Conservation (phyloP, 176 grass and related monocot species). For the Triticum dicoccoides region DNA sequence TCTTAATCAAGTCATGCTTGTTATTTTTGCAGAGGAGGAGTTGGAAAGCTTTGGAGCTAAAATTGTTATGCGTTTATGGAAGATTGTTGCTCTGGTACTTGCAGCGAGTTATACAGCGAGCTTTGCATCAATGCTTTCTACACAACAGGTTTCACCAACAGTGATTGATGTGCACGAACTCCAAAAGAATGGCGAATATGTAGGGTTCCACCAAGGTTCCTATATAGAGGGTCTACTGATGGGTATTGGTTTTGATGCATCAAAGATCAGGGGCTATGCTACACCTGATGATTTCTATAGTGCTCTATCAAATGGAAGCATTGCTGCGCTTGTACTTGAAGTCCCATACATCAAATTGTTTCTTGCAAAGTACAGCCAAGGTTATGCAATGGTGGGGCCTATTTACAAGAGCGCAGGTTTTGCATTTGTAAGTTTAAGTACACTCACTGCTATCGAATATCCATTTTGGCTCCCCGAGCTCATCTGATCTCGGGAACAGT, state of each 20-base stretch:
- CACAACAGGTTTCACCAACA: conserved; percentile 41
- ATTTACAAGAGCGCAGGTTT: conserved; percentile 50
- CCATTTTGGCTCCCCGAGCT: too few species aligned
- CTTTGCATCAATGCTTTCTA: conserved; percentile 51
- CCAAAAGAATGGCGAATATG: conserved; percentile 9
- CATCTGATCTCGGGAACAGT: too few species aligned
- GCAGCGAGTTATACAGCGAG: conserved; percentile 54
- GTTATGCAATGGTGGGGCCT: conserved; percentile 36
- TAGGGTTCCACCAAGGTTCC: conserved; percentile 32
- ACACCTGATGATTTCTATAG: conserved; percentile 9
- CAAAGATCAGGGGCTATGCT: conserved; percentile 25
- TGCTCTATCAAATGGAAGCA: conserved; percentile 21
- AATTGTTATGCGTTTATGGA: conserved; percentile 24
- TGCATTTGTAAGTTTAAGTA: conserved; percentile 7
- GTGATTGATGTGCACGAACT: conserved; percentile 46
- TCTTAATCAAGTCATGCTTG: background rate
- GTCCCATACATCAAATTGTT: conserved; percentile 45
- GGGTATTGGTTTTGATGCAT: conserved; percentile 17
- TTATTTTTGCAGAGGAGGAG: conserved; percentile 37
- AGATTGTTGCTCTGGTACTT: conserved; percentile 40
- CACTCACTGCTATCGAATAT: background rate
- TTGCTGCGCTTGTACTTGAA: conserved; percentile 37
- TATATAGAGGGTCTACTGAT: conserved; percentile 24
- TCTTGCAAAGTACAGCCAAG: conserved; percentile 26
- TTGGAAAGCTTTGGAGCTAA: conserved; percentile 32